Evolutionary conservation across 306 rosid species (phyloP), one percentile per base, ranked within the genome.

Genomic region (Prunus persica): DNA sequence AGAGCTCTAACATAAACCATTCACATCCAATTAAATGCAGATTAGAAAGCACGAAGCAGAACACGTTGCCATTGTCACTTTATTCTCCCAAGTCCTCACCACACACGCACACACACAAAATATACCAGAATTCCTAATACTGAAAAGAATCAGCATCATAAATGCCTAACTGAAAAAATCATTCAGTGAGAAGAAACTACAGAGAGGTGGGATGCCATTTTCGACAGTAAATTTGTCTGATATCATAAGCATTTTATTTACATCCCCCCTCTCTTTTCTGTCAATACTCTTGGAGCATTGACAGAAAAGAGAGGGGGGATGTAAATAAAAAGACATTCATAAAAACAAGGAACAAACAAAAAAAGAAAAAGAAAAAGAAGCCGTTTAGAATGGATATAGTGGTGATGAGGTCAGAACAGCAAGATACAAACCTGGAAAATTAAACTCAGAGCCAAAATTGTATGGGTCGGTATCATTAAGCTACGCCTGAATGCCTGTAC

Each of bases 401-500:
- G 15, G 62, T 56, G 5, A 56, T 20, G 51, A 64, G 61, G 8
- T 6, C 34, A 5, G 14, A 52, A 54, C 5, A 11, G 46, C 57
- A 61, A 74, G 47, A 25, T 80, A 73, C 87, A 51, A 79, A 94
- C 98, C 98, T 94, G 97, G 87, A 87, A 86, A 77, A 94, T 72
- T 80, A 94, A 87, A 82, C 87, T 67, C 75, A 71, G 69, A 34
- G 93, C 96, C 81, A 94, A 85, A 81, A 87, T 78, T 32, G 84
- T 47, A 77, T 94, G 97, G 81, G 85, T 82, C 22, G 98, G 97
- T 74, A 91, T 84, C 88, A 94, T 85, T 72, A 90, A 76, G 84
- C 86, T 86, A 30, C 89, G 78, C 88, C 91, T 88, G 89, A 94
- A 94, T 72, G 96, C 96, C 98, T 94, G 94, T 64, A 75, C 74